A percentile compares a stretch with the other conserved stretches of the same genome.
Conservation (phyloP, 768 basidiomycete species). For the Kwoniella europaea region DNA sequence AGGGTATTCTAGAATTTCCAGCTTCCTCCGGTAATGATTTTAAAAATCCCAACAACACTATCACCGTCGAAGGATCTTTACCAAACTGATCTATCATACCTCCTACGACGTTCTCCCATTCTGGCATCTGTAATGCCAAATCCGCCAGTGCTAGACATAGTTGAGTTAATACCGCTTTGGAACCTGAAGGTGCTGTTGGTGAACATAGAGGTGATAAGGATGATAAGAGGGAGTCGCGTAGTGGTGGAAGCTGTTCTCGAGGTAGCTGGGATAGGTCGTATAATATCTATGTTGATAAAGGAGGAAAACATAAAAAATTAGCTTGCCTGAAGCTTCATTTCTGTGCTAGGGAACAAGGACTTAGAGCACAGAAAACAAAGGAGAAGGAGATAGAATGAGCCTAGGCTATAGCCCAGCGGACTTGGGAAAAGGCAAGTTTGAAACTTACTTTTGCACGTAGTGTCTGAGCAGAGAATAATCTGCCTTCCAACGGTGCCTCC, state of each 20-base stretch:
- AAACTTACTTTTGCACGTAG: conserved; percentile 84
- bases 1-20: conserved; percentile 81
- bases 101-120: conserved; percentile 81
- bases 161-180: conserved; percentile 82
- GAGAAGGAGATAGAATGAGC: no score
- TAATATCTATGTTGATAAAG: conserved; percentile 69
- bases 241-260: conserved; percentile 69
- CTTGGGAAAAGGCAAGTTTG: neutral
- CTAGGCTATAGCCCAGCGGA: no score
- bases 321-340: no score
- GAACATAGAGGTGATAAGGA: conserved; percentile 69
- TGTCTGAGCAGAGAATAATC: conserved; percentile 94
- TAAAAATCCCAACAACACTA: conserved; percentile 83
- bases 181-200: conserved; percentile 66
- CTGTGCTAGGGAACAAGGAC: no score
- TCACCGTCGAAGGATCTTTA: conserved; percentile 78
- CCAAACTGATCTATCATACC: conserved; percentile 85
- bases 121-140: conserved; percentile 78
- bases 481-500: conserved; percentile 76
- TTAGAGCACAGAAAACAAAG: no score
- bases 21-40: conserved; percentile 88
- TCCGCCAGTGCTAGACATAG: conserved; percentile 88
- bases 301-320: neutral
- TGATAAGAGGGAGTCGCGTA: conserved; percentile 83
- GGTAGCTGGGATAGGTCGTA: conserved; percentile 93